Evolutionary conservation across 768 basidiomycete species (phyloP).

Genomic region (Obba rivulosa): DNA sequence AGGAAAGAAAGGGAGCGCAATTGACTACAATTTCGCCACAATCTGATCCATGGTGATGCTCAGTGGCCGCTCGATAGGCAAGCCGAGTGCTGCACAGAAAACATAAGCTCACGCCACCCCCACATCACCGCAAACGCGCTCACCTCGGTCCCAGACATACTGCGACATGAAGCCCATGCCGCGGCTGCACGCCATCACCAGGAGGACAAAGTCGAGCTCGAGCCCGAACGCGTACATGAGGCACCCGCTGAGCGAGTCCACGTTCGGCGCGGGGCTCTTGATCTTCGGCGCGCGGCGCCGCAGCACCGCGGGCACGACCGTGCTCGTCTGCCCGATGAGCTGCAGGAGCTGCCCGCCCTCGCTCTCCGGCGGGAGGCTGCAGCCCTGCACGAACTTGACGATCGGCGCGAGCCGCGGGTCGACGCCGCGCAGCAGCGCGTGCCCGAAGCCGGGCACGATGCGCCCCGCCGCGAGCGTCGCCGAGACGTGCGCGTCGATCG

Average conservation of each 20-base stretch:
- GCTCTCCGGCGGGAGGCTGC: not conserved
- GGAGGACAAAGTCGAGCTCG: not conserved
- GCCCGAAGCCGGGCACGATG: constrained; percentile 3
- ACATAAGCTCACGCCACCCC: not conserved
- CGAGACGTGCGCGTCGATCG: not conserved
- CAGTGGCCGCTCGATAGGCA: constrained; percentile 1
- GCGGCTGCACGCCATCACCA: constrained; percentile 6
- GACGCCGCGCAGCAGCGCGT: constrained; percentile 2
- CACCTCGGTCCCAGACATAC: constrained; percentile 6
- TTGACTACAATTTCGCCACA: not conserved
- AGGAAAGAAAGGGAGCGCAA: too few species aligned
- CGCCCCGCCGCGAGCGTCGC: not conserved
- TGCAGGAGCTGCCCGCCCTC: not conserved
- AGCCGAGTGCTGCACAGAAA: not conserved
- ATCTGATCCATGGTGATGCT: constrained; percentile 5
- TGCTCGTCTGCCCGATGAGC: constrained; percentile 1
- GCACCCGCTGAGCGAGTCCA: constrained; percentile 4
- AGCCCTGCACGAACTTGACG: not conserved
- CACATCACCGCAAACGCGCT: not conserved
- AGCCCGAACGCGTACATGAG: constrained; percentile 3
- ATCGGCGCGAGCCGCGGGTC: constrained; percentile 4
- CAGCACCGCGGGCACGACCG: constrained; percentile 3
- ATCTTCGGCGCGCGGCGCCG: not conserved
- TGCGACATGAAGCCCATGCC: constrained; percentile 4
- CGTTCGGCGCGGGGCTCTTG: constrained; percentile 4